Percentiles rank a stretch among this genome's conserved stretches.
Conservation (phyloP, 106 monocot species). For the Allium sativum region DNA sequence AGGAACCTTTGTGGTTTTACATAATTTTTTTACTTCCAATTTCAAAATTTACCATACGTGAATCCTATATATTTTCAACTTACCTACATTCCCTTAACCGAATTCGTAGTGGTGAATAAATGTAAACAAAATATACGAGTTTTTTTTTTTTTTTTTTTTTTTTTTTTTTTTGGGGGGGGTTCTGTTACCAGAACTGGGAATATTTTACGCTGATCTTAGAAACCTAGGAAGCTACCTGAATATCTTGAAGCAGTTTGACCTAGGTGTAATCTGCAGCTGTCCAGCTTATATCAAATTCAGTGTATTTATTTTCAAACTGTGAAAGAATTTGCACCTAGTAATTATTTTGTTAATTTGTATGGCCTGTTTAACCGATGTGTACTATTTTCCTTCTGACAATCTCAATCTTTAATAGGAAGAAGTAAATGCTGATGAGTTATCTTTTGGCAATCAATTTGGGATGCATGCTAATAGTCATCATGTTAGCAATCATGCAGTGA, state of each 20-base stretch:
- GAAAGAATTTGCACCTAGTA: neutral
- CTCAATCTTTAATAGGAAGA: constrained; percentile 27
- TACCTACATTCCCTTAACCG: too few species aligned
- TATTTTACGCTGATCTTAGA: too few species aligned
- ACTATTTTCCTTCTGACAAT: neutral
- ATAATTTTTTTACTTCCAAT: too few species aligned
- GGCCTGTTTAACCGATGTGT: neutral
- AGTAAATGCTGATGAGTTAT: constrained; percentile 34
- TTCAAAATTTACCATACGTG: too few species aligned
- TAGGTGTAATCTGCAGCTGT: neutral
- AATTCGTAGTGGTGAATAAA: neutral
- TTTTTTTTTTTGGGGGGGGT: too few species aligned
- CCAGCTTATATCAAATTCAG: neutral
- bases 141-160: too few species aligned
- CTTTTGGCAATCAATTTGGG: constrained; percentile 34
- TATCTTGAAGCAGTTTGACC: neutral
- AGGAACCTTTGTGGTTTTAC: too few species aligned
- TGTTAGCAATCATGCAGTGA: constrained; percentile 14
- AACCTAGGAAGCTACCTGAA: neutral
- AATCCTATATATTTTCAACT: too few species aligned
- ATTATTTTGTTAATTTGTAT: neutral
- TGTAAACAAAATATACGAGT: too few species aligned
- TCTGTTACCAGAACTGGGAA: too few species aligned
- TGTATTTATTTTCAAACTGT: neutral
- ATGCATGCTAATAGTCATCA: constrained; percentile 24